Evolutionary conservation across 306 rosid genomes (phyloP).

Genomic region (Canavalia gladiata): DNA sequence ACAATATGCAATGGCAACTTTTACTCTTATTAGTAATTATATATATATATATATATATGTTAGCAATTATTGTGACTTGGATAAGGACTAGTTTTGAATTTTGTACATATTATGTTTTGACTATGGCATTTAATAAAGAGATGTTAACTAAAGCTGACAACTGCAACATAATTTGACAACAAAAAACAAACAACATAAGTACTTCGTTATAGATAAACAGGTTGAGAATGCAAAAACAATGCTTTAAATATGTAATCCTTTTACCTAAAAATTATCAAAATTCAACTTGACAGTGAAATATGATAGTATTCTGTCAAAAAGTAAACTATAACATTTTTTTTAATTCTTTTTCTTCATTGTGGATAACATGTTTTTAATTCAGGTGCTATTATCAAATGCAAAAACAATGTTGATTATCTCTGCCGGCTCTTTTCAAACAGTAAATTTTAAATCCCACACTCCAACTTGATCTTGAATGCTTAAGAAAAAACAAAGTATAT

Average conservation of each 20-base stretch:
- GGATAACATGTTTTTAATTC: too few relatives aligned
- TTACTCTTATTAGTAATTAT: not conserved
- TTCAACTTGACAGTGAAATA: not conserved
- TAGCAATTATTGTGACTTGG: slow-evolving; percentile 36
- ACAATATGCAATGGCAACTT: not conserved
- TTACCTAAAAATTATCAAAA: not conserved
- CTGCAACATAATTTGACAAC: slow-evolving; percentile 20
- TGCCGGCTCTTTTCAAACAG: not conserved
- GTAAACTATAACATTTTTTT: not conserved
- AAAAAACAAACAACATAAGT: not conserved
- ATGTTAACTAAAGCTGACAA: slow-evolving; percentile 7
- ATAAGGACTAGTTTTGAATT: slow-evolving; percentile 30
- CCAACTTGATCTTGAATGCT: slow-evolving; percentile 17
- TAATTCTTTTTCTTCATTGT: too few relatives aligned
- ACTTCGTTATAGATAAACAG: not conserved
- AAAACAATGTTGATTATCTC: not conserved
- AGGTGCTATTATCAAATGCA: too few relatives aligned
- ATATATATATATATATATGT: not conserved
- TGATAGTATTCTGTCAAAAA: not conserved
- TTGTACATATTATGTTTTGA: slow-evolving; percentile 36
- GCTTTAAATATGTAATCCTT: not conserved
- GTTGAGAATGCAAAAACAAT: slow-evolving; percentile 19
- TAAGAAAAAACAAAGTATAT: not conserved
- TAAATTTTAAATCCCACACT: not conserved
- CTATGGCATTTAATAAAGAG: not conserved